These are phyloP conservation scores for Coemansia sp. DNA, from an alignment of 192 early-diverging fungal species.

Conservation along the genomic window DNA sequence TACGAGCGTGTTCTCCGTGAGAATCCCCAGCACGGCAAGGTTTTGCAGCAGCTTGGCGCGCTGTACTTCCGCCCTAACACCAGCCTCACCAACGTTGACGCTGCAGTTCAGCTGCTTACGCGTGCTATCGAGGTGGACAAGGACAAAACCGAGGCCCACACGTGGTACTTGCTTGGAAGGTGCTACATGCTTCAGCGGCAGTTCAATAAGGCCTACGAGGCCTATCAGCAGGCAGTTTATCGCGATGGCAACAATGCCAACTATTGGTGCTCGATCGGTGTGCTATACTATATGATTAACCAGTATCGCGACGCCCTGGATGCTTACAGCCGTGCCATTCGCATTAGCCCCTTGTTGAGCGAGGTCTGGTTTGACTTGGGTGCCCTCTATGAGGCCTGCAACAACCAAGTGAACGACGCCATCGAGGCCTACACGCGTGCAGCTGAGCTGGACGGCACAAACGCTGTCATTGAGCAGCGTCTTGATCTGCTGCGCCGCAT, in stretches of 20 bases:
- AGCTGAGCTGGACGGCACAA: conserved; percentile 86
- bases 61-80: conserved; percentile 89
- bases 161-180: conserved; percentile 91
- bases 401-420: conserved; percentile 94
- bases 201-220: conserved; percentile 92
- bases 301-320: conserved; percentile 93
- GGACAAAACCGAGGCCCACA: conserved; percentile 86
- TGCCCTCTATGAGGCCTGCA: conserved; percentile 94
- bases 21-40: conserved; percentile 91
- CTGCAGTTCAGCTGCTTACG: conserved; percentile 76
- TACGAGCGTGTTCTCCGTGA: conserved; percentile 88
- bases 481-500: conserved; percentile 42
- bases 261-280: conserved; percentile 99
- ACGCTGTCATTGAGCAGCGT: conserved; percentile 82
- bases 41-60: conserved; percentile 94
- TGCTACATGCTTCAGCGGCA: conserved; percentile 96
- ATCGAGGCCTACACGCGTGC: conserved; percentile 95
- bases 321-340: conserved; percentile 92
- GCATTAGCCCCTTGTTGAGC: conserved; percentile 86
- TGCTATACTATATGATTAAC: conserved; percentile 95
- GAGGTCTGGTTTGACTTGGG: conserved; percentile 99
- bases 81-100: conserved; percentile 76
- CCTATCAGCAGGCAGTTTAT: conserved; percentile 96
- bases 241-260: conserved; percentile 89
- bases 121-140: conserved; percentile 75